Evolutionary conservation across 2,329 filamentous ascomycete genomes (phyloP).

Genomic region (Neoarthrinium moseri): DNA sequence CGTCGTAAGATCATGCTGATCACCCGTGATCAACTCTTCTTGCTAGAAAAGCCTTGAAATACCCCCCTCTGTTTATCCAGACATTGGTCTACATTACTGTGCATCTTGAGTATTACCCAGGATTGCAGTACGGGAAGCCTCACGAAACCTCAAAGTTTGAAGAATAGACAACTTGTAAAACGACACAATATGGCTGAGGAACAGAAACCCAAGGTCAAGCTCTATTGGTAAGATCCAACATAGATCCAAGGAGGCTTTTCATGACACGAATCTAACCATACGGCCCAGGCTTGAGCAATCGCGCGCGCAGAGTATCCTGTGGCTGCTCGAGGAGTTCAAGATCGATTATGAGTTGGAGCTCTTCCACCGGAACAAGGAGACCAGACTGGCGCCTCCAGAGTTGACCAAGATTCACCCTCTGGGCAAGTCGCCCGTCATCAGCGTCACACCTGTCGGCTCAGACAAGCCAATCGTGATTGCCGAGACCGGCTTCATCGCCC

Average conservation of each 20-base stretch:
- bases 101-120: too few species aligned
- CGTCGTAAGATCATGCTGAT: too few species aligned
- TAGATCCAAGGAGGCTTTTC: not conserved
- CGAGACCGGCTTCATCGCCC: conserved; percentile 77
- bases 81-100: too few species aligned
- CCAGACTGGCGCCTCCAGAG: conserved; percentile 71
- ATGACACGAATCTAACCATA: not conserved
- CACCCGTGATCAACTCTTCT: not conserved
- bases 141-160: too few species aligned
- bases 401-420: conserved; percentile 79
- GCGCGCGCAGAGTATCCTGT: conserved; percentile 78
- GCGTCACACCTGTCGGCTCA: conserved; percentile 47
- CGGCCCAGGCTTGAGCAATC: conserved; percentile 75
- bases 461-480: conserved; percentile 62
- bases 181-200: conserved; percentile 25
- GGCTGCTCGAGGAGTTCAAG: conserved; percentile 81
- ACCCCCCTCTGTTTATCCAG: not conserved
- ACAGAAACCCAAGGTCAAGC: conserved; percentile 53
- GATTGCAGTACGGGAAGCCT: too few species aligned
- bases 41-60: not conserved
- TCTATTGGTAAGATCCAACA: conserved; percentile 56
- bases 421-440: conserved; percentile 82
- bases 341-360: conserved; percentile 77
- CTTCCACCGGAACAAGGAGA: conserved; percentile 65
- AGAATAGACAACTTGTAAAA: too few species aligned